phyloP scores from a whole-genome alignment of 2,329 filamentous ascomycete genomes.

The Aspergillus sp. region DNA sequence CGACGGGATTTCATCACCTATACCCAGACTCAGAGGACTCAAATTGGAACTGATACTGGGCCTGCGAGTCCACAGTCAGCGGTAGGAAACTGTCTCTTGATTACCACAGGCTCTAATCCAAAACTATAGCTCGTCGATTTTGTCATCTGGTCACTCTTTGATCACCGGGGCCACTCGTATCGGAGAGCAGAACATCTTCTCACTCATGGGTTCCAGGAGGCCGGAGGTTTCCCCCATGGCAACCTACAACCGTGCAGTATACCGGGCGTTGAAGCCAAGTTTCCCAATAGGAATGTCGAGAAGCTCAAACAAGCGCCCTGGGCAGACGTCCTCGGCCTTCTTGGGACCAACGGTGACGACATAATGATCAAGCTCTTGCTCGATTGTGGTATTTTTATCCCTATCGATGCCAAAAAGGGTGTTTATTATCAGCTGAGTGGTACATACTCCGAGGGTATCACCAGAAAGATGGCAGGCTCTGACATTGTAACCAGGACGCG shows the following conservation, averaged over 20 bases:
- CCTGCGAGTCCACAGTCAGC: slow-evolving; percentile 64
- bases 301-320: slow-evolving; percentile 72
- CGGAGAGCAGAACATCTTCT: slow-evolving; percentile 73
- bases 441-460: slow-evolving; percentile 38
- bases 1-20: slow-evolving; percentile 64
- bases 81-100: slow-evolving; percentile 49
- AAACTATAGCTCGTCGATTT: slow-evolving; percentile 72
- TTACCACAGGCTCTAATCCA: neutral
- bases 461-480: neutral
- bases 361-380: slow-evolving; percentile 79
- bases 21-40: slow-evolving; percentile 62
- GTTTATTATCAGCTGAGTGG: slow-evolving; percentile 83
- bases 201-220: slow-evolving; percentile 77
- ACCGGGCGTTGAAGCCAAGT: slow-evolving; percentile 66
- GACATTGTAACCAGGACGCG: slow-evolving; percentile 31
- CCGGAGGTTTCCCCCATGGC: slow-evolving; percentile 32
- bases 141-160: slow-evolving; percentile 77
- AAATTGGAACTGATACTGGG: slow-evolving; percentile 42
- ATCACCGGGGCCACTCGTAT: slow-evolving; percentile 52
- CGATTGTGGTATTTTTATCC: slow-evolving; percentile 75
- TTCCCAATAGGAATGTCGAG: slow-evolving; percentile 72
- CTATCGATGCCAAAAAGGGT: slow-evolving; percentile 61
- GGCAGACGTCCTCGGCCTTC: slow-evolving; percentile 72
- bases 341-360: slow-evolving; percentile 75
- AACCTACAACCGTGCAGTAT: slow-evolving; percentile 53